phyloP scores from a whole-genome alignment of 371 early-diverging fungal species.

The Lichtheimia ramosa region DNA sequence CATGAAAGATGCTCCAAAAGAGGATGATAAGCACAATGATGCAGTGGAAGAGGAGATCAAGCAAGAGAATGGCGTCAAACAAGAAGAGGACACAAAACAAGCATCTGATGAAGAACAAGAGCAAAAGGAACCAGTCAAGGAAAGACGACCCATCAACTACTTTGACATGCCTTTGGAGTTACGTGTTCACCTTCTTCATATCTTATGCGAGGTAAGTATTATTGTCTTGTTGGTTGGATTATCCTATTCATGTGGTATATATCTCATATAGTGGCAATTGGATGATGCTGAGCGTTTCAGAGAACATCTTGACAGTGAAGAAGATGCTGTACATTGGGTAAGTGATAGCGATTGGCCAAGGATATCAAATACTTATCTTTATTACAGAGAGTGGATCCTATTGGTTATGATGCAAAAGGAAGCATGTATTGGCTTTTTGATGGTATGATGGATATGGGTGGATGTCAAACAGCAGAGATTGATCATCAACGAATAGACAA shows the following conservation, averaged over 20 bases:
- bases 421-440: conserved; percentile 79
- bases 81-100: not conserved
- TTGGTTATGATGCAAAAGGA: conserved; percentile 69
- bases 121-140: not conserved
- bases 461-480: not conserved
- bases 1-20: too few relatives aligned
- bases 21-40: not conserved
- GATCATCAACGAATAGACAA: conserved; percentile 48
- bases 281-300: conserved; percentile 68
- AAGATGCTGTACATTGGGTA: conserved; percentile 70
- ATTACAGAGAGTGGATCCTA: conserved; percentile 69
- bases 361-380: not conserved
- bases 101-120: conserved; percentile 8
- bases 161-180: not conserved
- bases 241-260: too few relatives aligned
- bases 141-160: not conserved
- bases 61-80: not conserved
- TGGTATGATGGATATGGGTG: conserved; percentile 38
- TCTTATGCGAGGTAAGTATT: conserved; percentile 45
- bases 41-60: not conserved
- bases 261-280: conserved; percentile 58
- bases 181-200: conserved; percentile 41
- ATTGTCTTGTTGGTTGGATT: not conserved
- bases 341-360: not conserved
- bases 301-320: conserved; percentile 52